phyloP scores from a whole-genome alignment of 2,329 filamentous ascomycete species.

The Aspergillus fischeri region DNA sequence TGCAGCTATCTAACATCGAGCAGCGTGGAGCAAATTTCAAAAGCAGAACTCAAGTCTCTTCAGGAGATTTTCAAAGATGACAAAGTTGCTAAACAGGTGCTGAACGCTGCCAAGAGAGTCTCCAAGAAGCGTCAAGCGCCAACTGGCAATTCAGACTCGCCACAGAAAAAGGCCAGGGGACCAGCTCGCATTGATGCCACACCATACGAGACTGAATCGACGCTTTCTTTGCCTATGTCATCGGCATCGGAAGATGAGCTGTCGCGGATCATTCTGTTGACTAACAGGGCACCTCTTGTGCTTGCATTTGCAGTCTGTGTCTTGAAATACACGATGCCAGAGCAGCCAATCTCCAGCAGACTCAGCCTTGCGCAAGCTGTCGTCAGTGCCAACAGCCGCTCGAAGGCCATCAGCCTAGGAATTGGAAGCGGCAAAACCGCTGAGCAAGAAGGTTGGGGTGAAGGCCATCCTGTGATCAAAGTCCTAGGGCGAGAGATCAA shows the following conservation, averaged over 20 bases:
- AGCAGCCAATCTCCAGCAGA: conserved; percentile 78
- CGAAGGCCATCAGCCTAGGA: conserved; percentile 71
- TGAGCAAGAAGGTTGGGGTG: conserved; percentile 67
- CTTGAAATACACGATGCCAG: conserved; percentile 75
- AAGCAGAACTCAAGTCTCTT: conserved; percentile 43
- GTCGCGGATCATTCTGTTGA: conserved; percentile 56
- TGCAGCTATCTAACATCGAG: conserved; percentile 7
- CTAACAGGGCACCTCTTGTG: conserved; percentile 77
- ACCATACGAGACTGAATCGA: conserved; percentile 32
- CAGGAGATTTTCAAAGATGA: conserved; percentile 47
- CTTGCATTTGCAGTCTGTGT: conserved; percentile 73
- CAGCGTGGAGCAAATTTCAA: conserved; percentile 45
- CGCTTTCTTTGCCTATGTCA: conserved; percentile 30
- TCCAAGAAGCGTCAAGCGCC: conserved; percentile 51
- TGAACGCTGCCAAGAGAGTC: conserved; percentile 54
- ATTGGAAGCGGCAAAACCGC: conserved; percentile 62
- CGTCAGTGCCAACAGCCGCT: conserved; percentile 73
- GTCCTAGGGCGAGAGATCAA: conserved; percentile 70
- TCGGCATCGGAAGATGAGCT: conserved; percentile 55
- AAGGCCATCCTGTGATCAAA: conserved; percentile 68
- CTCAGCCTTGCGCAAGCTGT: conserved; percentile 80
- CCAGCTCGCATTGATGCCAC: conserved; percentile 10
- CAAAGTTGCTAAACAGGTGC: conserved; percentile 54
- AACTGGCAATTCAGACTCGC: conserved; percentile 29
- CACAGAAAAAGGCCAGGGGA: conserved; percentile 37